Base-by-base conservation (phyloP, 345 rosid genomes). In the Lepidium aucheri region DNA sequence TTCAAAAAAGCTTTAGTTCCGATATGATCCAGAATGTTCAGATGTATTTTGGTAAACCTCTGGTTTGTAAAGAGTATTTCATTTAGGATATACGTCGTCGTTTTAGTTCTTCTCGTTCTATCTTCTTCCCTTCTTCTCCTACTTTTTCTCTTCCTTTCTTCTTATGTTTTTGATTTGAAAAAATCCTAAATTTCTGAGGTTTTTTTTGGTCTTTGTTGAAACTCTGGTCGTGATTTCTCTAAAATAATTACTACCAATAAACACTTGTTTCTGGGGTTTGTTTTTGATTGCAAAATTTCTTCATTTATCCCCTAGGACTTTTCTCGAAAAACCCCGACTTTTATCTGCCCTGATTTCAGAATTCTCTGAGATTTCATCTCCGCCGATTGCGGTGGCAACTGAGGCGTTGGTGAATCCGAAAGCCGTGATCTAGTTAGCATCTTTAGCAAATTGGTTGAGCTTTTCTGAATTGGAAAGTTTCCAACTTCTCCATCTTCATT, bases 401-500 rank as follows among this genome's bases (percentile, higher is more conserved):
- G 40, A 9, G 72, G 71, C 56, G 79, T 67, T 8, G 77, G 77
- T 13, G 77, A 70, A 40, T 77, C 77, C 13, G 63, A 56, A 45
- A 80, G 66, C 8, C 81, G 59, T 44, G 84, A 77, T 63, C 22
- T 76, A 12, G 77, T 69, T 7, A 73, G 33, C 56, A 64, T 73
- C 60, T 75, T 67, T 18, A 71, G 67, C 54, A 78, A 69, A 46
- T n/a, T 60, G 6, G 73, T 46, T 6, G 82, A 72, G 54, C 26
- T 78, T 49, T 72, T 78, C 63, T 30, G 79, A 50, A 40, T 32
- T 20, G 74, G 65, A 35, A 69, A 60, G 63, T 65, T 76, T 13
- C 80, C 76, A 45, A 81, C 76, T 76, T 76, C 78, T 45, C 68
- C 77, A 5, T 63, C 80, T 1, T 32, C 78, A 30, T 65, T 33